Conservation (phyloP, 352 stramenopile genomes). For the Phytopythium montanum region DNA sequence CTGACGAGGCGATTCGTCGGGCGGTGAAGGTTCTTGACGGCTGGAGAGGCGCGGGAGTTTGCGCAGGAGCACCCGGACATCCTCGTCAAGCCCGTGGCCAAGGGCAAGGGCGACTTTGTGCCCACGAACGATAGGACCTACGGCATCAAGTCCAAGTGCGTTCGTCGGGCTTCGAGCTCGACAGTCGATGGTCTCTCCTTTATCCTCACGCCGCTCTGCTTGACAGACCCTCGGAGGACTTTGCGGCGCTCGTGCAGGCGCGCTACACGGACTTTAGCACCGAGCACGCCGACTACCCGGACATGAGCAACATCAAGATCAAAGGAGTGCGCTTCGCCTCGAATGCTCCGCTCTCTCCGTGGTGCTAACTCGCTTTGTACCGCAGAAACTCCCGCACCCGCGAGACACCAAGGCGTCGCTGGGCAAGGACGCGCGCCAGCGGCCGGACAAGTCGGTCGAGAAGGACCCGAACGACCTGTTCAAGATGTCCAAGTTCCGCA, state of each 20-base stretch:
- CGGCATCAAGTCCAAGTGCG: constrained; percentile 78
- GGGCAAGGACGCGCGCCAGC: constrained; percentile 55
- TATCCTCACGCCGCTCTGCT: no score
- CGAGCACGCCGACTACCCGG: constrained; percentile 69
- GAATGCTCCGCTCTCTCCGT: neutral
- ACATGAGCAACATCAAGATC: constrained; percentile 76
- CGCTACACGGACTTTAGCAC: constrained; percentile 59
- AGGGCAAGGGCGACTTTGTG: constrained; percentile 51
- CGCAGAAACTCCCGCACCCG: constrained; percentile 66
- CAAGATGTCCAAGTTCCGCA: constrained; percentile 89
- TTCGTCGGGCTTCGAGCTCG: neutral
- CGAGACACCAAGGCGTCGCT: constrained; percentile 71
- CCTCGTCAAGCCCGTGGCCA: constrained; percentile 52
- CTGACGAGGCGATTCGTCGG: no score
- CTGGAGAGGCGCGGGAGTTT: constrained; percentile 52
- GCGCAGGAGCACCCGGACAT: constrained; percentile 73
- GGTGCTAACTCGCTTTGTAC: neutral
- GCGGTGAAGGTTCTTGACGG: constrained; percentile 37
- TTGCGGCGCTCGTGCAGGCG: constrained; percentile 66
- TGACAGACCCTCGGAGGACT: constrained; percentile 65
- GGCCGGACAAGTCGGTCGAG: constrained; percentile 27
- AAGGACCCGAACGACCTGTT: constrained; percentile 46
- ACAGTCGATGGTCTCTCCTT: no score
- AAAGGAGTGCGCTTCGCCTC: constrained; percentile 51
- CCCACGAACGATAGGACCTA: constrained; percentile 56